These are phyloP conservation scores for Cladophialophora chaetospira DNA, from an alignment of 2,329 filamentous ascomycete genomes.

Conservation along the genomic window DNA sequence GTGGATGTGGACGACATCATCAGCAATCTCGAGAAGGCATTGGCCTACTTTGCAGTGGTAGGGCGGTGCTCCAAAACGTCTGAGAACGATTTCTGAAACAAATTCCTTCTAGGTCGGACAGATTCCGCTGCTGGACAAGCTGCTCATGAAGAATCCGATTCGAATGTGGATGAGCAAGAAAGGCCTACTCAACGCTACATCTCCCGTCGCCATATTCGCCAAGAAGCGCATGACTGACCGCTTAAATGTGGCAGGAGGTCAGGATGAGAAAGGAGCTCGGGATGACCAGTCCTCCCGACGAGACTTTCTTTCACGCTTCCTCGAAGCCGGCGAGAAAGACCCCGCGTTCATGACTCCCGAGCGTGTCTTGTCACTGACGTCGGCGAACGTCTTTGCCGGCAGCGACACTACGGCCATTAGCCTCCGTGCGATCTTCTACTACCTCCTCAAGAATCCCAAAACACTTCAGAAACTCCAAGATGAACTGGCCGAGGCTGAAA, in stretches of 20 bases:
- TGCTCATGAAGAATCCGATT: constrained; percentile 5
- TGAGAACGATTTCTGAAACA: background rate
- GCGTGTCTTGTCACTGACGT: background rate
- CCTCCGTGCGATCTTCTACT: constrained; percentile 71
- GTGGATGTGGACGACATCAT: constrained; percentile 9
- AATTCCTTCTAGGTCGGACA: constrained; percentile 28
- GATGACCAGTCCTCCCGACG: background rate
- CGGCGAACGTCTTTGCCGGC: constrained; percentile 58
- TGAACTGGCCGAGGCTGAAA: constrained; percentile 6
- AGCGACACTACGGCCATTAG: constrained; percentile 78
- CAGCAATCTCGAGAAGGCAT: background rate
- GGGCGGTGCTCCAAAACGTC: constrained; percentile 5
- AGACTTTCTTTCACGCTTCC: constrained; percentile 34
- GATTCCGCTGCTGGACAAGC: constrained; percentile 38
- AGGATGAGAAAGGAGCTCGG: background rate
- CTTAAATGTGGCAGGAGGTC: background rate
- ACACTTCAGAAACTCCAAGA: background rate
- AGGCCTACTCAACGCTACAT: constrained; percentile 2
- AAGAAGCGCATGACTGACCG: background rate
- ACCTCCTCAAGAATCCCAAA: constrained; percentile 65
- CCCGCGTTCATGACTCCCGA: constrained; percentile 7
- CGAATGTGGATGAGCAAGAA: background rate
- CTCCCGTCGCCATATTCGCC: background rate
- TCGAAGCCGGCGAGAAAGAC: constrained; percentile 27
- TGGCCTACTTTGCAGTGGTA: constrained; percentile 15